Evolutionary conservation across 2,329 filamentous ascomycete species (phyloP), one percentile per base, ranked within the genome.

Genomic region (Exophiala alcalophila): DNA sequence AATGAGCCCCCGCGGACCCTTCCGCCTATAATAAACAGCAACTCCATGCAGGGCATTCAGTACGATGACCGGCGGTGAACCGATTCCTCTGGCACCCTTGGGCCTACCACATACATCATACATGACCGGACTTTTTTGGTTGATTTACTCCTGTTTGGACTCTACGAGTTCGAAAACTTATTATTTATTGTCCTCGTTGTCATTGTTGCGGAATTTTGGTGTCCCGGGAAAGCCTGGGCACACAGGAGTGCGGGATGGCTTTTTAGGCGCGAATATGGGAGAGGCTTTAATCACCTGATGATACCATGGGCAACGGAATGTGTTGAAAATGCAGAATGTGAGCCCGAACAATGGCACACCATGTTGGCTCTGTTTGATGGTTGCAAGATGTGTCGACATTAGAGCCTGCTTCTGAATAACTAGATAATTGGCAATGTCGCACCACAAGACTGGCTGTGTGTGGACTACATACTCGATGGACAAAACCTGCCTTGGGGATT

Each of bases 21-120:
- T 4, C 70, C 70, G 27, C 70, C 70, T 4, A 57, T 73, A 11
- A 64, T 70, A 56, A 72, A 69, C 53, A 65, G 65, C 6, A 50
- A 49, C 21, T 50, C 55, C 9, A 73, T 73, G 70, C 70, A 73
- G 57, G 70, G 70, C 11, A 65, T 73, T 27, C 69, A 73, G 52
- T 73, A 73, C 56, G 68, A 72, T 43, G 69, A 70, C 40, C 61
- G 66, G 47, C 65, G 69, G 44, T 70, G 63, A 54, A 31, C 15
- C 12, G 9, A 26, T 48, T 40, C 44, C 23, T 16, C 18, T 18
- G 12, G 24, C n/a, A 12, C 52, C 34, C 39, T 45, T 49, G 44
- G 19, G 9, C 34, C 20, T 44, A 29, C 38, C 28, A 40, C 32
- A 15, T 32, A 33, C 16, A n/a, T n/a, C n/a, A n/a, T n/a, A n/a